These are phyloP conservation scores for Suhomyces atakaporum DNA, from an alignment of 1,139 yeast genomes.

Conservation along the genomic window DNA sequence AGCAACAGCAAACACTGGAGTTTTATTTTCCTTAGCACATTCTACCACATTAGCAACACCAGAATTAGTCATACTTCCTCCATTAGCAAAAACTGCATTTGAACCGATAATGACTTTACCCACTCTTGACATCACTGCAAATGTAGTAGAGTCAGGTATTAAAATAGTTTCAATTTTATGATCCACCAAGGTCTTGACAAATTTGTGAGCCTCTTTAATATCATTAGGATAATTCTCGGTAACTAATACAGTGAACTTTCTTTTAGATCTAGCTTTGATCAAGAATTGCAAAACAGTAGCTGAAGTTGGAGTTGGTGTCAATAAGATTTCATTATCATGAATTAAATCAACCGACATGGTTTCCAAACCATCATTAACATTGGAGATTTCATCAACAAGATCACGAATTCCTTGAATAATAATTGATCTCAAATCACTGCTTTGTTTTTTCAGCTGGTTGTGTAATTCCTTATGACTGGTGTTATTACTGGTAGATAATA, in stretches of 20 bases:
- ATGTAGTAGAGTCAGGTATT: conserved; percentile 90
- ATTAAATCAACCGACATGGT: conserved; percentile 89
- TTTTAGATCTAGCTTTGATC: conserved; percentile 82
- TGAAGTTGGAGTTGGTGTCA: conserved; percentile 93
- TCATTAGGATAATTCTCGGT: conserved; percentile 94
- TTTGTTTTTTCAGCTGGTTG: conserved; percentile 42
- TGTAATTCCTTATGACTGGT: conserved; percentile 31
- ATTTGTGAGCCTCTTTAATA: conserved; percentile 68
- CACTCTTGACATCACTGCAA: conserved; percentile 96
- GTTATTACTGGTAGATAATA: conserved; percentile 57
- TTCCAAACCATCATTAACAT: conserved; percentile 88
- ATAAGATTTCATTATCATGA: conserved; percentile 88
- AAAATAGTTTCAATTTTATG: conserved; percentile 89
- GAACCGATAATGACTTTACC: conserved; percentile 96
- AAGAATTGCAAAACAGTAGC: conserved; percentile 86
- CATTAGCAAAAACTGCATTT: conserved; percentile 90
- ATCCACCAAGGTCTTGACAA: conserved; percentile 77
- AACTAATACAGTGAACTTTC: conserved; percentile 88
- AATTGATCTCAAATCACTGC: conserved; percentile 76
- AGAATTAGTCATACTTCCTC: conserved; percentile 86
- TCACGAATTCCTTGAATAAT: conserved; percentile 94
- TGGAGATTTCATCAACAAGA: conserved; percentile 86
- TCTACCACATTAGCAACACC: conserved; percentile 95
- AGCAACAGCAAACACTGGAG: conserved; percentile 95
- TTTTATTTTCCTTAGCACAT: conserved; percentile 91